These are phyloP conservation scores for Aurifilum marmelostoma DNA, from an alignment of 2,329 filamentous ascomycete genomes.

Conservation along the genomic window DNA sequence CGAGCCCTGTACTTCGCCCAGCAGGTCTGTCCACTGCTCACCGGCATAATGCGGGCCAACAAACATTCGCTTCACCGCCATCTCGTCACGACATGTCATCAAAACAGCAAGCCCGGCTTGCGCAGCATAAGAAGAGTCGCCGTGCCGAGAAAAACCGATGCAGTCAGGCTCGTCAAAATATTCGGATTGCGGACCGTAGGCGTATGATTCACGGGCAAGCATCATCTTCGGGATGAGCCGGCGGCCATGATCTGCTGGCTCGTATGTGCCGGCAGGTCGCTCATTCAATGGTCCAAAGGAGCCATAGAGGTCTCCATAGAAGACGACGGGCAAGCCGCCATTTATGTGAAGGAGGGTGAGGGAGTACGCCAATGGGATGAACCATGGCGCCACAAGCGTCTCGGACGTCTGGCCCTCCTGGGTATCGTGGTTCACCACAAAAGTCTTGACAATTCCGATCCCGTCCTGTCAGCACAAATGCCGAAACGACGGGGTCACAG, in stretches of 20 bases:
- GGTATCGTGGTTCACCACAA: slow-evolving; percentile 73
- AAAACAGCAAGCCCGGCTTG: slow-evolving; percentile 62
- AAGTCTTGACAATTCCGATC: slow-evolving; percentile 46
- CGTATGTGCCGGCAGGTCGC: slow-evolving; percentile 44
- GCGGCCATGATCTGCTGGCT: slow-evolving; percentile 44
- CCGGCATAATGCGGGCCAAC: slow-evolving; percentile 62
- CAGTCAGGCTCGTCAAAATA: slow-evolving; percentile 65
- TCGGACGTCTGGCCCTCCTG: slow-evolving; percentile 32
- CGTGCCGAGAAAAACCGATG: slow-evolving; percentile 59
- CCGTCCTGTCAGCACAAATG: neutral
- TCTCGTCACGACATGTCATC: slow-evolving; percentile 54
- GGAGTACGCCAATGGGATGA: slow-evolving; percentile 69
- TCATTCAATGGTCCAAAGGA: slow-evolving; percentile 45
- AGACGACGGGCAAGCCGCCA: slow-evolving; percentile 67
- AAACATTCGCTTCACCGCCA: slow-evolving; percentile 59
- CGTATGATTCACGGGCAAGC: slow-evolving; percentile 65
- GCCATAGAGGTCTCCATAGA: slow-evolving; percentile 72
- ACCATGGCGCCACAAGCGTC: slow-evolving; percentile 61
- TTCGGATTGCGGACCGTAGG: slow-evolving; percentile 67
- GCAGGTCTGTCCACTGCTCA: slow-evolving; percentile 66
- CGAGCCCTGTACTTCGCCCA: slow-evolving; percentile 43
- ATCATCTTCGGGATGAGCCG: slow-evolving; percentile 57
- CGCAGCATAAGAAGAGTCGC: slow-evolving; percentile 50
- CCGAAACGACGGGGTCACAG: neutral
- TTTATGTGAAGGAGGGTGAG: slow-evolving; percentile 65